Percentiles rank a stretch among this genome's conserved stretches.
These are phyloP conservation scores for Bryopsis sp. DNA, from an alignment of 139 green algal species.

Conservation along the genomic window DNA sequence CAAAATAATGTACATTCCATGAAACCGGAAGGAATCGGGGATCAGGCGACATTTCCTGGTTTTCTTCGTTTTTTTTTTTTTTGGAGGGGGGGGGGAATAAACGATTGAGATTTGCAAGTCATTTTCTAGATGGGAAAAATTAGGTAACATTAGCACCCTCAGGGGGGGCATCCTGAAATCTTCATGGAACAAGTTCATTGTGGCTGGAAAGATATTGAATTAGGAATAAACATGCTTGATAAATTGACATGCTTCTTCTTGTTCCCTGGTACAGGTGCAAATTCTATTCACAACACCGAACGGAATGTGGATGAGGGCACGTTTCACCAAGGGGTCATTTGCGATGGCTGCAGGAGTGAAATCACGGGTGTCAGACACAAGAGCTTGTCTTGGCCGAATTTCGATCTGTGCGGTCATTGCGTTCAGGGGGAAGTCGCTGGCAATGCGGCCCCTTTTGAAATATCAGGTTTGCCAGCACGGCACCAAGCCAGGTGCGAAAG, in stretches of 20 bases:
- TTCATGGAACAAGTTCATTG: no score
- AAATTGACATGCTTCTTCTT: not conserved
- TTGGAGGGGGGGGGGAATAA: no score
- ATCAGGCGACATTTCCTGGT: no score
- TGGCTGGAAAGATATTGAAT: no score
- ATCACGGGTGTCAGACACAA: conserved; percentile 5
- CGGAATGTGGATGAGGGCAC: not conserved
- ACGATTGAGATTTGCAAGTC: no score
- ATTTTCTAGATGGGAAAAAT: no score
- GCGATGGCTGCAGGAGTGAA: not conserved
- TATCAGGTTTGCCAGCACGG: not conserved
- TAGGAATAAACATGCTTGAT: not conserved
- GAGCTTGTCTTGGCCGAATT: conserved; percentile 27
- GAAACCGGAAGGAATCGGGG: no score
- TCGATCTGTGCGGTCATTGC: conserved; percentile 32
- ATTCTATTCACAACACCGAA: not conserved
- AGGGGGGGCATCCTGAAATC: no score
- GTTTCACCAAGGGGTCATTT: not conserved
- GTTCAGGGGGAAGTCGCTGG: not conserved
- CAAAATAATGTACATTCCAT: not conserved
- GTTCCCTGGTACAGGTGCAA: not conserved
- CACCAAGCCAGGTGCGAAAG: no score
- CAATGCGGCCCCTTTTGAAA: conserved; percentile 21
- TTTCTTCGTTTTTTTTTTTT: no score
- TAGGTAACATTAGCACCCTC: no score